Conservation (phyloP, 2,329 filamentous ascomycete genomes). For the Xylariales sp. region DNA sequence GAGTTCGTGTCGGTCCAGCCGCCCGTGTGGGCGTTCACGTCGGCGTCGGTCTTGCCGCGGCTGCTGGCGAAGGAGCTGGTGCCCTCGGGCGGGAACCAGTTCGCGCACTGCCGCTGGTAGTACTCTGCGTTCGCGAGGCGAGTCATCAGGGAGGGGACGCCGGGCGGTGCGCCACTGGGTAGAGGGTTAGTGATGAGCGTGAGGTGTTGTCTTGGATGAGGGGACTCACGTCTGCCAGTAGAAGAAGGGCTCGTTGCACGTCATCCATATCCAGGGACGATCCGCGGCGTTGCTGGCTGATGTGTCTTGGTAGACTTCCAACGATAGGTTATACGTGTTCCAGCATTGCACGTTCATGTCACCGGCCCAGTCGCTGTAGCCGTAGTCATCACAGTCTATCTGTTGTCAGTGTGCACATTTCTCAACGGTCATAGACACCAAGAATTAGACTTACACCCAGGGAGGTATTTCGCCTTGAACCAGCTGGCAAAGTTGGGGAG, state of each 20-base stretch:
- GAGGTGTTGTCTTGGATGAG: neutral
- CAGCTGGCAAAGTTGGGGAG: constrained; percentile 51
- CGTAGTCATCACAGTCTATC: constrained; percentile 36
- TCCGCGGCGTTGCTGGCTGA: constrained; percentile 39
- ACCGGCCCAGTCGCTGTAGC: constrained; percentile 39
- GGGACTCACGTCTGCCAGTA: constrained; percentile 48
- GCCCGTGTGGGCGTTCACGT: constrained; percentile 48
- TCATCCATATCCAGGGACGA: constrained; percentile 56
- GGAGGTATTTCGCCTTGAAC: constrained; percentile 41
- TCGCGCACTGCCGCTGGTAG: constrained; percentile 49
- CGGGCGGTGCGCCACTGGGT: constrained; percentile 44
- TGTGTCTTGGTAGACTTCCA: constrained; percentile 45
- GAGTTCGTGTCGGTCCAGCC: constrained; percentile 51
- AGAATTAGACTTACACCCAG: constrained; percentile 41
- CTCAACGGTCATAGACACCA: neutral
- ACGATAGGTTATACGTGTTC: constrained; percentile 46
- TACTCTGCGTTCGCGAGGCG: constrained; percentile 46
- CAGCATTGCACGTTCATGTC: constrained; percentile 43
- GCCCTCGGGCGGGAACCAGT: constrained; percentile 49
- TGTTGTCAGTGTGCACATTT: neutral
- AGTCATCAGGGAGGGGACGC: constrained; percentile 43
- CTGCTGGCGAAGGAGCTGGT: constrained; percentile 44
- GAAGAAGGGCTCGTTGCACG: constrained; percentile 59
- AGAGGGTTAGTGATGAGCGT: constrained; percentile 10
- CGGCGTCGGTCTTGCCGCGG: constrained; percentile 38